These are phyloP conservation scores for Pseudomassariella vexata DNA, from an alignment of 2,329 filamentous ascomycete genomes.

Conservation along the genomic window DNA sequence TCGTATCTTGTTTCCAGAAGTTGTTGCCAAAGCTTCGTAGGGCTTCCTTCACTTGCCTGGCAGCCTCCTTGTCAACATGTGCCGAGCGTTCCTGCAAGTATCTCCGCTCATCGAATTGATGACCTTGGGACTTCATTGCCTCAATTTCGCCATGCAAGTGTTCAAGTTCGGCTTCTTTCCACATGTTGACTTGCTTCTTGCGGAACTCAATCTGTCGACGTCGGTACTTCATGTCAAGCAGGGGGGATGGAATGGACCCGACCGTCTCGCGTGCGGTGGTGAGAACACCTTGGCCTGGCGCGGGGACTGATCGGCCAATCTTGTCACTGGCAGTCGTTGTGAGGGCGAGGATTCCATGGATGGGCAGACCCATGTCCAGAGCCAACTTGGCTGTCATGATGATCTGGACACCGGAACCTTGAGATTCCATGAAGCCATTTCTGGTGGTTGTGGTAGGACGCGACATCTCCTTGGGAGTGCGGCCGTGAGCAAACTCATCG, in stretches of 20 bases:
- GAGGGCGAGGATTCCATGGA: conserved; percentile 88
- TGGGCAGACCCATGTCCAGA: conserved; percentile 96
- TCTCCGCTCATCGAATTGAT: conserved; percentile 73
- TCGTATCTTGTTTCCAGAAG: conserved; percentile 96
- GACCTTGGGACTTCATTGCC: conserved; percentile 77
- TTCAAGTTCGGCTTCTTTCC: conserved; percentile 91
- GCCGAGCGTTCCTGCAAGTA: conserved; percentile 79
- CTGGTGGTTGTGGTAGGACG: conserved; percentile 93
- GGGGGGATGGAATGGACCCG: conserved; percentile 88
- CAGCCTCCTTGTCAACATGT: conserved; percentile 85
- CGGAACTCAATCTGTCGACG: conserved; percentile 91
- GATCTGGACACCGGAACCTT: conserved; percentile 95
- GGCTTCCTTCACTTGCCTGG: conserved; percentile 87
- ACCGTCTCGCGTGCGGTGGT: conserved; percentile 89
- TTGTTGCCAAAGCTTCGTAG: conserved; percentile 91
- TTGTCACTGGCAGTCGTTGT: conserved; percentile 98
- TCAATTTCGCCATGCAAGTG: conserved; percentile 89
- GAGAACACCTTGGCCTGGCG: conserved; percentile 92
- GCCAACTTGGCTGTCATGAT: conserved; percentile 97
- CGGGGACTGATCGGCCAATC: conserved; percentile 95
- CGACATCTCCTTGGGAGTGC: conserved; percentile 96
- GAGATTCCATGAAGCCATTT: conserved; percentile 98
- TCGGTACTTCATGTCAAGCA: conserved; percentile 96
- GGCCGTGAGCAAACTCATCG: conserved; percentile 91
- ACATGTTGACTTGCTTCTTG: conserved; percentile 89